Conservation (phyloP, 768 basidiomycete genomes). For the Xerocomellus chrysenteron region DNA sequence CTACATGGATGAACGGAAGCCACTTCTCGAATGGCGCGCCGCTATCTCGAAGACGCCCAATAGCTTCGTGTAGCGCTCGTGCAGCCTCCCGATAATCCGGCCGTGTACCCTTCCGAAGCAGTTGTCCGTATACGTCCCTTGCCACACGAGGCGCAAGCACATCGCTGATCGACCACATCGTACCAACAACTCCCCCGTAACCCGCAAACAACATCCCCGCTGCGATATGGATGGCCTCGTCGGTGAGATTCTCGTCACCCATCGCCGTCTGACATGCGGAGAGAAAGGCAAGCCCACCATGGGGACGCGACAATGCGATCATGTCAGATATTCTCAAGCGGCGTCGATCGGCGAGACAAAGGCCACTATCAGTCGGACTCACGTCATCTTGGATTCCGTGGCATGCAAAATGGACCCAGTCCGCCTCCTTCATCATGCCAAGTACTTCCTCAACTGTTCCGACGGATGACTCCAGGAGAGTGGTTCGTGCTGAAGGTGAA, state of each 20-base stretch:
- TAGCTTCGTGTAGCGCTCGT: background rate
- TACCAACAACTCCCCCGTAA: conserved; percentile 36
- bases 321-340: background rate
- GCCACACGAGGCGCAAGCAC: background rate
- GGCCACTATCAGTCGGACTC: too few relatives aligned
- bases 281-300: conserved; percentile 38
- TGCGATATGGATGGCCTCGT: too few relatives aligned
- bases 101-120: background rate
- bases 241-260: too few relatives aligned
- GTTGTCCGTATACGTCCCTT: background rate
- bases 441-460: conserved; percentile 1
- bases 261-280: conserved; percentile 41
- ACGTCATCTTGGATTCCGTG: background rate
- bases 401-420: background rate
- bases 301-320: conserved; percentile 4
- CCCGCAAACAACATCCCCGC: conserved; percentile 36
- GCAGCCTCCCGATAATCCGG: background rate
- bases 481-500: too few relatives aligned
- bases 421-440: too few relatives aligned
- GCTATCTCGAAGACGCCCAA: background rate
- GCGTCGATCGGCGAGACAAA: background rate
- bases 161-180: conserved; percentile 44
- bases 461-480: background rate
- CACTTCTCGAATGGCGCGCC: background rate
- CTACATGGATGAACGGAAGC: background rate